Conservation (phyloP, 2,329 filamentous ascomycete genomes). For the Aspergillus pseudonomiae region DNA sequence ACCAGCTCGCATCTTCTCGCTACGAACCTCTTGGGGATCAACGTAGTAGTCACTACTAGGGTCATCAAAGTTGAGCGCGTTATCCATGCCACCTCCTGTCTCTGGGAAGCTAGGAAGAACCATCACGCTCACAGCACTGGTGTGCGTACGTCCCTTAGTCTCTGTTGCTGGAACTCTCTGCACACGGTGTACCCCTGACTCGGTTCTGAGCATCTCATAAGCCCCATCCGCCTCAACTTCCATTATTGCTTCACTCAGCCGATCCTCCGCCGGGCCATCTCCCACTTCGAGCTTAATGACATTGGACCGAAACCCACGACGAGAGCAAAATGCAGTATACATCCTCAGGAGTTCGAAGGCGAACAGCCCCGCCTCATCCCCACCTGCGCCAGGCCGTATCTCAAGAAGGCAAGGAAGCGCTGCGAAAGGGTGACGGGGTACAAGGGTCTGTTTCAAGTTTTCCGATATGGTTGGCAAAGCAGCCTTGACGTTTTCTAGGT, state of each 20-base stretch:
- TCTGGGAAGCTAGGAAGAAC: slow-evolving; percentile 81
- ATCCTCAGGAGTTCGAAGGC: slow-evolving; percentile 84
- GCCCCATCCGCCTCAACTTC: slow-evolving; percentile 77
- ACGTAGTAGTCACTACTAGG: slow-evolving; percentile 92
- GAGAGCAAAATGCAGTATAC: slow-evolving; percentile 79
- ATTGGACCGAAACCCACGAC: slow-evolving; percentile 65
- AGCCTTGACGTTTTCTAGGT: slow-evolving; percentile 68
- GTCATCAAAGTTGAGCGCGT: slow-evolving; percentile 70
- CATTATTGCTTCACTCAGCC: slow-evolving; percentile 83
- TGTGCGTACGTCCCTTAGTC: slow-evolving; percentile 87
- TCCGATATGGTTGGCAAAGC: slow-evolving; percentile 66
- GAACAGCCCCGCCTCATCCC: slow-evolving; percentile 88
- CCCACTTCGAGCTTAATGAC: slow-evolving; percentile 83
- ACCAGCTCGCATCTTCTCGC: slow-evolving; percentile 87
- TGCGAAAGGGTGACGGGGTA: slow-evolving; percentile 87
- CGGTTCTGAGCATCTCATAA: slow-evolving; percentile 79
- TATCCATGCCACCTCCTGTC: slow-evolving; percentile 52
- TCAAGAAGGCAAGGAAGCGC: slow-evolving; percentile 88
- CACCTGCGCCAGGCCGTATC: slow-evolving; percentile 87
- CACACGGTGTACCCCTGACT: slow-evolving; percentile 93
- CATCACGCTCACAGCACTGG: slow-evolving; percentile 87
- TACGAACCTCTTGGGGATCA: slow-evolving; percentile 76
- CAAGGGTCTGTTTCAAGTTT: slow-evolving; percentile 73
- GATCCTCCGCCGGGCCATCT: slow-evolving; percentile 64
- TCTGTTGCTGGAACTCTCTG: slow-evolving; percentile 93